Evolutionary conservation across 2,329 filamentous ascomycete genomes (phyloP).

Genomic region (Xylaria sp.): DNA sequence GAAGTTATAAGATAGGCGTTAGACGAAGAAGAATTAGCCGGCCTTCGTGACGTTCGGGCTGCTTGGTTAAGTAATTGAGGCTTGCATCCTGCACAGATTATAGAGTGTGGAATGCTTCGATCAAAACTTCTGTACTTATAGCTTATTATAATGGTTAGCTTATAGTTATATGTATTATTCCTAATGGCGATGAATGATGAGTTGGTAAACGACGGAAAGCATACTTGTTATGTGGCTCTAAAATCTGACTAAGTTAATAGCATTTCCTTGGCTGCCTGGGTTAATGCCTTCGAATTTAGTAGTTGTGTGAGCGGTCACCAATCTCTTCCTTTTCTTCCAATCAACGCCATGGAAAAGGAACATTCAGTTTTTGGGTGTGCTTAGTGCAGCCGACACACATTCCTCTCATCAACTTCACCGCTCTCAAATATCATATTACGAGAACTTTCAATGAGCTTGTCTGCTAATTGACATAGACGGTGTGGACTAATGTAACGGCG

Average conservation of each 20-base stretch:
- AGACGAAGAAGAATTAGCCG: conserved; percentile 6
- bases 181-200: neutral
- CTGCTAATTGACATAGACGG: no score
- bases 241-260: neutral
- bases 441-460: no score
- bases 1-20: conserved; percentile 26
- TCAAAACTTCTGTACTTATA: neutral
- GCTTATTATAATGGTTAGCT: neutral
- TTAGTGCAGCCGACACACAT: neutral
- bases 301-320: neutral
- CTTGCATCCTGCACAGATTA: conserved; percentile 11
- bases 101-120: conserved; percentile 12
- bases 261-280: neutral
- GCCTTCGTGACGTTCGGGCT: neutral
- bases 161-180: neutral
- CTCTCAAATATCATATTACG: no score
- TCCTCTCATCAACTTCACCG: neutral
- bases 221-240: neutral
- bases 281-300: neutral
- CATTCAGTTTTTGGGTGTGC: neutral
- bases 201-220: neutral
- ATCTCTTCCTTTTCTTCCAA: no score
- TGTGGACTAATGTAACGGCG: neutral
- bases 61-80: neutral
- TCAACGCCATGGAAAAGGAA: neutral